Percentiles rank a stretch among this genome's conserved stretches.
These are phyloP conservation scores for Pseudocercospora vitis DNA, from an alignment of 2,329 filamentous ascomycete species.

Conservation along the genomic window DNA sequence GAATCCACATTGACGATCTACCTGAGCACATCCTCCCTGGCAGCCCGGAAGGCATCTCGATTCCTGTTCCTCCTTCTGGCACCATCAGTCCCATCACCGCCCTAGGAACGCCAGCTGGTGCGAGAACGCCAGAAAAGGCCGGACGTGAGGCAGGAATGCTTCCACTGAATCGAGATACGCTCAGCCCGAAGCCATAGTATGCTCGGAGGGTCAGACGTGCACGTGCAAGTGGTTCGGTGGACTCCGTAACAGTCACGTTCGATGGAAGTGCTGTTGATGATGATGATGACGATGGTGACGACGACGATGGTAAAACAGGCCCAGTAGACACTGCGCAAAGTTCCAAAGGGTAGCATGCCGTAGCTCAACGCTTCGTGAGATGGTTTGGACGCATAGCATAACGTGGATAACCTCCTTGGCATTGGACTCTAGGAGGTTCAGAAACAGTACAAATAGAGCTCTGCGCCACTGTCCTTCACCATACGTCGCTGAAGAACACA, in stretches of 20 bases:
- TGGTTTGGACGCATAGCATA: too few relatives aligned
- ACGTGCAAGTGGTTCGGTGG: neutral
- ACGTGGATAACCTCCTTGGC: too few relatives aligned
- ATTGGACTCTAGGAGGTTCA: too few relatives aligned
- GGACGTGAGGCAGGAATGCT: constrained; percentile 14
- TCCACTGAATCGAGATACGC: constrained; percentile 7
- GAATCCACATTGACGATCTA: constrained; percentile 77
- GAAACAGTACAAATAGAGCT: too few relatives aligned
- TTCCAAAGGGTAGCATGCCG: neutral
- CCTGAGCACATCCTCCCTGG: constrained; percentile 67
- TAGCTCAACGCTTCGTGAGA: too few relatives aligned
- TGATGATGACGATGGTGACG: neutral
- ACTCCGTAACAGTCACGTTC: neutral
- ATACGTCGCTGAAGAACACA: too few relatives aligned
- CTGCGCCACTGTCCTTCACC: too few relatives aligned
- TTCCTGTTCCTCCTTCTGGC: constrained; percentile 63
- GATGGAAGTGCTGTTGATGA: neutral
- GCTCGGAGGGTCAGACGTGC: neutral
- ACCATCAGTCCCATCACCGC: constrained; percentile 45
- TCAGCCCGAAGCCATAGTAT: constrained; percentile 4
- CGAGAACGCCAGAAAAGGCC: constrained; percentile 17
- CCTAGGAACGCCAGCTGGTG: constrained; percentile 17
- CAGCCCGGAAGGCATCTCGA: constrained; percentile 77
- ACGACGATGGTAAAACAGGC: neutral
- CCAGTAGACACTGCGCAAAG: too few relatives aligned